Percentiles rank a stretch among this genome's conserved stretches.
phyloP scores from a whole-genome alignment of 345 rosid species.

The Aethionema arabicum region DNA sequence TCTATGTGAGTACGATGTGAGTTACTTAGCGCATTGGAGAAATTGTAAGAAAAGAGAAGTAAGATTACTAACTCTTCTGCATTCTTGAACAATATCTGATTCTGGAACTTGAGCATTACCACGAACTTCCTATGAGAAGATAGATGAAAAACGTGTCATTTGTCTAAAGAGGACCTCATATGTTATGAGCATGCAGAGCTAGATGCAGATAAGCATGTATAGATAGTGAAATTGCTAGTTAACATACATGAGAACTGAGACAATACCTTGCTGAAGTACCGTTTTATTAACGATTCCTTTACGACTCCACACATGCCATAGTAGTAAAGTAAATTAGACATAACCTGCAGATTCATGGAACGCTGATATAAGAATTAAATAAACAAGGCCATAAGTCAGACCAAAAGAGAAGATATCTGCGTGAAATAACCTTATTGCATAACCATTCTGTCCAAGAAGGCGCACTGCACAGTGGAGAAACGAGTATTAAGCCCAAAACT shows the following conservation, averaged over 20 bases:
- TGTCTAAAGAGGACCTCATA: constrained; percentile 3
- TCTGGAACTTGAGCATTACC: constrained; percentile 78
- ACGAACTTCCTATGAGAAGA: constrained; percentile 68
- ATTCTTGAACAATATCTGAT: constrained; percentile 71
- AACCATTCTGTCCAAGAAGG: constrained; percentile 99
- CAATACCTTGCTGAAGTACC: constrained; percentile 89
- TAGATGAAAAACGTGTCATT: constrained; percentile 33
- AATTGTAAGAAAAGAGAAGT: constrained; percentile 10
- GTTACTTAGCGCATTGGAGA: background rate
- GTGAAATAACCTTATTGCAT: constrained; percentile 64
- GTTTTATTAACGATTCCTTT: constrained; percentile 79
- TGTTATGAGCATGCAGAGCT: no score
- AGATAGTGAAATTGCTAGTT: background rate
- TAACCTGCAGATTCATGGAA: constrained; percentile 51
- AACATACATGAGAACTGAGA: constrained; percentile 7
- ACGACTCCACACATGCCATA: constrained; percentile 95
- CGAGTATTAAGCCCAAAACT: constrained; percentile 84
- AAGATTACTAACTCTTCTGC: constrained; percentile 68
- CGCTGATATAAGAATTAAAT: constrained; percentile 17
- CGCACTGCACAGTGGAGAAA: constrained; percentile 88
- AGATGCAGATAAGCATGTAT: no score
- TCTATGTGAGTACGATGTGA: background rate
- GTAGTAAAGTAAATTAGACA: constrained; percentile 80
- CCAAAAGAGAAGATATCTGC: constrained; percentile 22
- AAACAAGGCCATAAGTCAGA: background rate